A percentile compares a stretch with the other conserved stretches of the same genome.
Conservation (phyloP, 1,284 basidiomycete genomes). For the Ustilago xerochloae region DNA sequence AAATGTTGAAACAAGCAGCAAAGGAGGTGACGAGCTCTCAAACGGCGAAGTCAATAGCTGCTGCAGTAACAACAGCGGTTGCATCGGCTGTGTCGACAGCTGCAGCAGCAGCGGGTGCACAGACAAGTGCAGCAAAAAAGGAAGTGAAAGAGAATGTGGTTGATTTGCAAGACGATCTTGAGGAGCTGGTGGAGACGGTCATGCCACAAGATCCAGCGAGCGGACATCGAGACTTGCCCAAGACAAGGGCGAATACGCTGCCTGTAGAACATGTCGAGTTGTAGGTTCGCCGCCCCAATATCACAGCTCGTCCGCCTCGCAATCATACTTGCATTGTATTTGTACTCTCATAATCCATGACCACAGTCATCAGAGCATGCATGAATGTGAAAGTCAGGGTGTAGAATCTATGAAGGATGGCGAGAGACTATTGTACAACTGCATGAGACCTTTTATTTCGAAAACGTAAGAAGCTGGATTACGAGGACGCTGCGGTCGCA, state of each 20-base stretch:
- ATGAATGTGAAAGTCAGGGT: neutral
- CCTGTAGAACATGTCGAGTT: constrained; percentile 40
- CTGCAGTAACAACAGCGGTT: constrained; percentile 19
- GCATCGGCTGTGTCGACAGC: constrained; percentile 16
- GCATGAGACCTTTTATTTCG: neutral
- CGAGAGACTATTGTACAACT: neutral
- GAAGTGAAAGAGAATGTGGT: constrained; percentile 17
- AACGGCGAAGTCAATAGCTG: constrained; percentile 6
- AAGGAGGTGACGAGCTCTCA: neutral
- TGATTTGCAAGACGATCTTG: constrained; percentile 35
- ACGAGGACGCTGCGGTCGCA: neutral
- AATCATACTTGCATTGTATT: neutral
- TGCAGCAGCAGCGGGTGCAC: constrained; percentile 12
- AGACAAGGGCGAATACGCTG: constrained; percentile 22
- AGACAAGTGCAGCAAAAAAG: constrained; percentile 8
- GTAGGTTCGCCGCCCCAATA: neutral
- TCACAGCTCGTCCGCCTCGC: neutral
- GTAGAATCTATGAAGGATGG: neutral
- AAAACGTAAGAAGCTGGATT: too few relatives aligned
- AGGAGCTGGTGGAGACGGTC: constrained; percentile 21
- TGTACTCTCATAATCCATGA: neutral
- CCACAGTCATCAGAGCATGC: neutral
- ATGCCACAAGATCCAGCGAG: constrained; percentile 12
- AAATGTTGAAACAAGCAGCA: constrained; percentile 14
- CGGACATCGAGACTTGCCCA: constrained; percentile 1